Evolutionary conservation across 805 yeast species (phyloP), one percentile per base, ranked within the genome.

Genomic region (Kluyveromyces aestuarii): DNA sequence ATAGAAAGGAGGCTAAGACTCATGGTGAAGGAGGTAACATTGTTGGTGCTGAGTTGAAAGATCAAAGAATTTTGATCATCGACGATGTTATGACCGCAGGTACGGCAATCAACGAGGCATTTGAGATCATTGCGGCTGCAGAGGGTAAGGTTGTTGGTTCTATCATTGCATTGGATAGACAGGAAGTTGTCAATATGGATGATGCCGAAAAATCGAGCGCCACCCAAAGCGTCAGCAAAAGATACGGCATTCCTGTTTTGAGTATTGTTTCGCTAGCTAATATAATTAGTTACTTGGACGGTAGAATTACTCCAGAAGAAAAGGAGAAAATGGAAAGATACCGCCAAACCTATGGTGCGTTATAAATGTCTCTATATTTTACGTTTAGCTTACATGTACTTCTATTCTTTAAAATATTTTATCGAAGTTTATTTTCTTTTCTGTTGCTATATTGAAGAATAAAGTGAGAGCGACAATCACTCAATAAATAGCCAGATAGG

Each of bases 11-110:
- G 69, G 84, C 85, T 73, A 91, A 91, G 71, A 96, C 90, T 64
- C 99, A 91, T 64, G 99, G 99, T 49, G 99, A 91, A 72, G 99
- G 98, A 56, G 99, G 99, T 13, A 78, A 79, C 49, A 86, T 91
- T 58, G 98, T 93, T 40, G 99, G 99, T 37, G 80, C 85, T 42
- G 68, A 79, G 6, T 76, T 91, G 58, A 75, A 76, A 52, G 85
- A 77, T 44, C 84, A 90, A 67, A 76, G 76, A 52, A 79, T 91
- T 21, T 72, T 93, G 59, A 87, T 93, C 59, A 88, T 91, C 52
- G 99, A 93, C 67, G 99, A 91, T 61, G 97, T 93, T 40, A 90
- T 91, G 82, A 91, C 98, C 51, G 98, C 98, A 1, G 99, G 99
- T 39, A 93, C 98, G 50, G 98, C 99, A 45, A 89, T 90, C 64